Evolutionary conservation across 345 rosid genomes (phyloP), one percentile per base, ranked within the genome.

Genomic region (Murraya koenigii): DNA sequence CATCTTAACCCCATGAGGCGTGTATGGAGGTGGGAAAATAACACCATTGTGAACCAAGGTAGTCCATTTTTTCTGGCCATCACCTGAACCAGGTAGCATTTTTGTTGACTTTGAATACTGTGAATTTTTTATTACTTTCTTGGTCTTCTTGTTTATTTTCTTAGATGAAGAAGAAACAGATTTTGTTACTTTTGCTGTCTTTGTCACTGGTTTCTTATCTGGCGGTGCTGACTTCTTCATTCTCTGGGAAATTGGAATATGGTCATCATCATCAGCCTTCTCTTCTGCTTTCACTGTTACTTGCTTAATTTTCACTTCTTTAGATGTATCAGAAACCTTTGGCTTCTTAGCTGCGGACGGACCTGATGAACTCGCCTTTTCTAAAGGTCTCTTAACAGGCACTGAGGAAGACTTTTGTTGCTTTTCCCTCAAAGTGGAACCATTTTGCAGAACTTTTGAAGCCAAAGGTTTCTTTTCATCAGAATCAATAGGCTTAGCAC

Each of bases 1-100:
- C 77, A 97, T 92, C 91, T 92, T 97, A 75, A 97, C 71, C 61
- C 98, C 95, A 69, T 97, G 98, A 82, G 99, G 91, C 68, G 75
- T 82, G 87, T 97, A 97, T 30, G 90, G 81, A 82, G 98, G 97
- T 8, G 98, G 98, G 75, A 97, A 97, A 74, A 97, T 94, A 69
- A 97, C 98, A 80, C 99, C 99, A 68, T 72, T 94, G 82, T 97
- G 99, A 79, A 76, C 96, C 92, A 97, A 87, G 67, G 97, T 94
- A 75, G 92, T 93, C 99, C 98, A 97, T 83, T 97, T 97, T 82
- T 87, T 93, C 84, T 97, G 99, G 59, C 98, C 99, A 85, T 97
- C 99, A 69, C 96, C 87, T 49, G 99, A 89, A 74, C 88, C 71
- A 41, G 98, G 98, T 13, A 65, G 82, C 39, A 88, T 76, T 85